A percentile compares a stretch with the other conserved stretches of the same genome.
These are phyloP conservation scores for Cruciata laevipes DNA, from an alignment of 257 asterid genomes.

Conservation along the genomic window DNA sequence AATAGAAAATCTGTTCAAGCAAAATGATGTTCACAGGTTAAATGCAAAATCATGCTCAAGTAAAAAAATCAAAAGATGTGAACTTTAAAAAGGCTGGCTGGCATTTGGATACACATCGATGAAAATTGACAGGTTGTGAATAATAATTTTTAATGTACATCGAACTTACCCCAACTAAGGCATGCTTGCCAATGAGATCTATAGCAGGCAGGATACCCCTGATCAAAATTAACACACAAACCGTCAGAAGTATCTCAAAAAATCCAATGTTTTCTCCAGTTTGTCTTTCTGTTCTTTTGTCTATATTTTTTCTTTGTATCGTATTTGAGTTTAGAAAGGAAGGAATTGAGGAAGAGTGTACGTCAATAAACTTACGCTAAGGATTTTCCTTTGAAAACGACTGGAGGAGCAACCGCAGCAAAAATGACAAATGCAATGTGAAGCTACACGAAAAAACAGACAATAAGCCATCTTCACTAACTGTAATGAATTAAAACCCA, in stretches of 20 bases:
- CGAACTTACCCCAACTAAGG: constrained; percentile 80
- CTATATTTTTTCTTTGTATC: neutral
- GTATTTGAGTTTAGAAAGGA: neutral
- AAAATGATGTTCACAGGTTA: neutral
- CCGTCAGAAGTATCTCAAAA: constrained; percentile 22
- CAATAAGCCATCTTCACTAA: constrained; percentile 9
- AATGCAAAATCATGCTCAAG: neutral
- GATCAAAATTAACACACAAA: constrained; percentile 24
- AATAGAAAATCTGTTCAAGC: constrained; percentile 68
- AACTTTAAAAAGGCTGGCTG: neutral
- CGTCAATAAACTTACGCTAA: constrained; percentile 53
- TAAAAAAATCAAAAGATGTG: neutral
- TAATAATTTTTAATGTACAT: neutral
- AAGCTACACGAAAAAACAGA: constrained; percentile 46
- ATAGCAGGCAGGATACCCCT: constrained; percentile 96
- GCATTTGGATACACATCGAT: too few relatives aligned
- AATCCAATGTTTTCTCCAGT: neutral
- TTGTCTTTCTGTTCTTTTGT: neutral
- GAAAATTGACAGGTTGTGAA: too few relatives aligned
- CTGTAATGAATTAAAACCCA: neutral
- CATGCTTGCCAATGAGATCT: constrained; percentile 67
- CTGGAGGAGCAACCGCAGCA: constrained; percentile 97
- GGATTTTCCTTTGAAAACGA: constrained; percentile 92
- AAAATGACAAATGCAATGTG: constrained; percentile 83
- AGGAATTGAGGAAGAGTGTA: neutral